A percentile compares a stretch with the other conserved stretches of the same genome.
These are phyloP conservation scores for Stagonosporopsis vannaccii DNA, from an alignment of 2,329 filamentous ascomycete species.

Conservation along the genomic window DNA sequence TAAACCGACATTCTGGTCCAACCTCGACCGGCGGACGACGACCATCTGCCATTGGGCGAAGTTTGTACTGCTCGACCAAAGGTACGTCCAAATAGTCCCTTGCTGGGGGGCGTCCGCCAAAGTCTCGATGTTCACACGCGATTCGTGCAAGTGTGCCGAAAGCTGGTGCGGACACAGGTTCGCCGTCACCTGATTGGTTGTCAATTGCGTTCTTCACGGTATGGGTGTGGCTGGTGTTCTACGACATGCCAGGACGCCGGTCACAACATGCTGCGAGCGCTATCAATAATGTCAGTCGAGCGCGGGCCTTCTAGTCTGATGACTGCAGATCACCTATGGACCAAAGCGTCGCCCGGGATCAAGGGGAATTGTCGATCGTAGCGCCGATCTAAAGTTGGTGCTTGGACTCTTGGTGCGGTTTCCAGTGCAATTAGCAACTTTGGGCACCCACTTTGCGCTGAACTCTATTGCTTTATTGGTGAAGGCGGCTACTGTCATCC, in stretches of 20 bases:
- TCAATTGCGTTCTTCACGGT: not conserved
- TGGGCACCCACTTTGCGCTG: not conserved
- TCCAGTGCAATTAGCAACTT: not conserved
- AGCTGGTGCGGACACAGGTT: not conserved
- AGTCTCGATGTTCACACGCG: not conserved
- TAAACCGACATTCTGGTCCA: not conserved
- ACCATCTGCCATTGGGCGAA: not conserved
- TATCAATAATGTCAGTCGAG: not conserved
- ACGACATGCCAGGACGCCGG: slow-evolving; percentile 7
- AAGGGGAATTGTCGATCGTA: slow-evolving; percentile 1
- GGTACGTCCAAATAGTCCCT: slow-evolving; percentile 4
- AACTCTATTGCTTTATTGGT: not conserved
- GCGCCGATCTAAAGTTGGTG: slow-evolving; percentile 3
- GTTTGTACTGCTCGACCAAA: slow-evolving; percentile 4
- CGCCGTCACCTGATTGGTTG: not conserved
- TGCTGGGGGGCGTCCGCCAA: not conserved
- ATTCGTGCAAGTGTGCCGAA: slow-evolving; percentile 11
- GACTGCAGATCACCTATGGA: not conserved
- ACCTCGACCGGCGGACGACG: not conserved
- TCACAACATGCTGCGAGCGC: slow-evolving; percentile 3
- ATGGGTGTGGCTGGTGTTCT: slow-evolving; percentile 9
- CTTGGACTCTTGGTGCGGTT: not conserved
- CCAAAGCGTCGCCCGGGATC: slow-evolving; percentile 1
- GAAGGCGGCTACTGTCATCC: too few species aligned
- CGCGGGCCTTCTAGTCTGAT: not conserved